Percentiles rank a stretch among this genome's conserved stretches.
Conservation (phyloP, 495 filamentous ascomycete species). For the Choiromyces venosus region DNA sequence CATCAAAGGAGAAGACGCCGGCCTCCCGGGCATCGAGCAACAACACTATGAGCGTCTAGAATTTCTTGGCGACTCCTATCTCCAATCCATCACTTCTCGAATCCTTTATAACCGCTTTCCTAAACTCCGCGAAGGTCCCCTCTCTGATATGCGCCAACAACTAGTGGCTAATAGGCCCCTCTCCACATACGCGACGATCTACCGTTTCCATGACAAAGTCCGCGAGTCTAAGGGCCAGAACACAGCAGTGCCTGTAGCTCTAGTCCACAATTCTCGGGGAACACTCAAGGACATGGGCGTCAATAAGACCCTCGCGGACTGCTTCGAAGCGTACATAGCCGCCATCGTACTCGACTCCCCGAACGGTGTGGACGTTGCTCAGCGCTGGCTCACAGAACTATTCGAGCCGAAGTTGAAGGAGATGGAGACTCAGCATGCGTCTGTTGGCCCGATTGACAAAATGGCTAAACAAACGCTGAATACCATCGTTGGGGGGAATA, state of each 20-base stretch:
- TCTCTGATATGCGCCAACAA: conserved; percentile 40
- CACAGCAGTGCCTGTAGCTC: conserved; percentile 15
- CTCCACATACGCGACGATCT: conserved; percentile 31
- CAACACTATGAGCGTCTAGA: conserved; percentile 52
- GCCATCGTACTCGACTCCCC: conserved; percentile 34
- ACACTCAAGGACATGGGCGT: conserved; percentile 8
- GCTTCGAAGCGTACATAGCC: conserved; percentile 42
- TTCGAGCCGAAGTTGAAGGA: conserved; percentile 38
- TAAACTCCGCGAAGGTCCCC: conserved; percentile 31
- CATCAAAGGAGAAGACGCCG: conserved; percentile 35
- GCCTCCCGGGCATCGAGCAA: conserved; percentile 26
- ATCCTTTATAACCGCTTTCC: conserved; percentile 47
- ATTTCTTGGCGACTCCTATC: conserved; percentile 58
- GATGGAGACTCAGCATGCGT: conserved; percentile 22
- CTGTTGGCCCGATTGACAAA: conserved; percentile 29
- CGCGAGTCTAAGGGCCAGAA: conserved; percentile 31
- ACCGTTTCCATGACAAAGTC: conserved; percentile 32
- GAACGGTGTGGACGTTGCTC: conserved; percentile 19
- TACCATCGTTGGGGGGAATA: conserved; percentile 34
- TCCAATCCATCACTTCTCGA: conserved; percentile 55
- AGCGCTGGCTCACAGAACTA: conserved; percentile 28
- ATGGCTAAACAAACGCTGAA: conserved; percentile 40
- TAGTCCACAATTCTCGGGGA: background rate
- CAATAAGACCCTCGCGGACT: conserved; percentile 38
- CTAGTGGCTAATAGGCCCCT: conserved; percentile 40